A percentile compares a stretch with the other conserved stretches of the same genome.
Evolutionary conservation across 75 land plant genomes (phyloP).

Genomic region (Azolla pinnata): DNA sequence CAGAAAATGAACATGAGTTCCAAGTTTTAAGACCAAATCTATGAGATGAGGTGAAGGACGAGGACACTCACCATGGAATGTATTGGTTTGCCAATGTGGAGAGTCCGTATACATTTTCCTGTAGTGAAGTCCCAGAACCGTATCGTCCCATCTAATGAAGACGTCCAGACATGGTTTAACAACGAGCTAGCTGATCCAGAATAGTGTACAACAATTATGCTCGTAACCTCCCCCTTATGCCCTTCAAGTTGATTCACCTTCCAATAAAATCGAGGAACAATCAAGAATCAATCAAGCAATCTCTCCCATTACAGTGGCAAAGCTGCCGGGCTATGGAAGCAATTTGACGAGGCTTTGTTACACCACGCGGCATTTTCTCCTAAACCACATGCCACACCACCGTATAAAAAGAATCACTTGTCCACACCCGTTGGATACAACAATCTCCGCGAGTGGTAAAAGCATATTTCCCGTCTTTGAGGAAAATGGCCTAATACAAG

Average conservation of each 20-base stretch:
- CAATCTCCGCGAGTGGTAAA: no score
- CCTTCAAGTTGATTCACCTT: constrained; percentile 59
- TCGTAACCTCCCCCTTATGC: constrained; percentile 62
- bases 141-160: constrained; percentile 71
- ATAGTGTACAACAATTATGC: constrained; percentile 49
- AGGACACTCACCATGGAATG: constrained; percentile 57
- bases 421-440: no score
- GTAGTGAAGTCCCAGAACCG: constrained; percentile 73
- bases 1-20: not conserved
- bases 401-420: no score
- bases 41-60: not conserved
- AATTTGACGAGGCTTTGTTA: no score
- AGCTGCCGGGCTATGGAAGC: no score
- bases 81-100: constrained; percentile 47
- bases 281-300: not conserved
- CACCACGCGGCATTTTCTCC: no score
- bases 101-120: constrained; percentile 40
- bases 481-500: no score
- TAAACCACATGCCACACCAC: no score
- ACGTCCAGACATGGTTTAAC: constrained; percentile 68
- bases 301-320: not conserved
- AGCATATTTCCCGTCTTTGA: no score
- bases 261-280: not conserved
- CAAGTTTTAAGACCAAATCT: not conserved
- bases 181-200: constrained; percentile 16